Conservation (phyloP, 768 basidiomycete species). For the Leccinum subgranulosum region DNA sequence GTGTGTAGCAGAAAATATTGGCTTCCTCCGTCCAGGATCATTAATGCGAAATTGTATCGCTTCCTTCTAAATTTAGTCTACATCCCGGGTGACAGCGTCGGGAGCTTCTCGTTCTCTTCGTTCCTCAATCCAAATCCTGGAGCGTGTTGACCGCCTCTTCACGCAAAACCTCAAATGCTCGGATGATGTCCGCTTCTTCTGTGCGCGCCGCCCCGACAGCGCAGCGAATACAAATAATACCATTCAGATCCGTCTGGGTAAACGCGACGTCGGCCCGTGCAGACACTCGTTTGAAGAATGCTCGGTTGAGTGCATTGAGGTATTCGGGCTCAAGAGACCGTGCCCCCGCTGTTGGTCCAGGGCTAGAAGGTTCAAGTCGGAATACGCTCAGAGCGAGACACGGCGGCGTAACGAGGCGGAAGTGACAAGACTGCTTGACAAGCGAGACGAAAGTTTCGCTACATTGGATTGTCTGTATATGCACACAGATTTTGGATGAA, state of each 20-base stretch:
- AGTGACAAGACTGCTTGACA: conserved; percentile 46
- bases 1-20: too few species aligned
- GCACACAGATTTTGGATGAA: not conserved
- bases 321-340: conserved; percentile 29
- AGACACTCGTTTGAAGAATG: conserved; percentile 58
- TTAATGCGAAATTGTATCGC: too few species aligned
- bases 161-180: conserved; percentile 56
- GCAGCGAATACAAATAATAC: conserved; percentile 70
- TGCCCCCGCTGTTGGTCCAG: not conserved
- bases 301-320: conserved; percentile 65
- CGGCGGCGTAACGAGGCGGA: conserved; percentile 66
- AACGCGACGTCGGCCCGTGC: conserved; percentile 63
- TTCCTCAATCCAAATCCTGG: conserved; percentile 32
- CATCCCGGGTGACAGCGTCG: too few species aligned
- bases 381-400: conserved; percentile 77
- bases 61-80: too few species aligned
- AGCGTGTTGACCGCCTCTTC: conserved; percentile 53
- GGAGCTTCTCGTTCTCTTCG: too few species aligned
- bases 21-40: too few species aligned
- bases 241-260: conserved; percentile 77
- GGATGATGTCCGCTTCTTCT: conserved; percentile 55
- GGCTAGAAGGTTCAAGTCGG: conserved; percentile 47
- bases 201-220: conserved; percentile 74
- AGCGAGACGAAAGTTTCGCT: conserved; percentile 59
- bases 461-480: conserved; percentile 54